phyloP scores from a whole-genome alignment of 2,329 filamentous ascomycete genomes.

The Colletotrichum camelliae region DNA sequence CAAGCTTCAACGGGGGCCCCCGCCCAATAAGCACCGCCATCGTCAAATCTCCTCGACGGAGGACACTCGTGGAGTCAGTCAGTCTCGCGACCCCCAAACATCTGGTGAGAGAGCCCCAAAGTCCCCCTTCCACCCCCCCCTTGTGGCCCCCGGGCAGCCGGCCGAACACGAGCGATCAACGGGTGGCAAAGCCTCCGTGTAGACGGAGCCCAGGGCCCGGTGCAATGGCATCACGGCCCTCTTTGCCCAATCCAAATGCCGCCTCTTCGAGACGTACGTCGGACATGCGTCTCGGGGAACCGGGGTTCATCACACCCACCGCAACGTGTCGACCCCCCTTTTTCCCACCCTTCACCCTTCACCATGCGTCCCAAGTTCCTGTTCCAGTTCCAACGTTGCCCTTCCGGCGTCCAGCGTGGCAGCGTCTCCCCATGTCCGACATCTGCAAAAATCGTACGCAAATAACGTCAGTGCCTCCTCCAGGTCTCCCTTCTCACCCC shows the following conservation, averaged over 20 bases:
- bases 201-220: constrained; percentile 9
- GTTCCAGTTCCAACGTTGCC: neutral
- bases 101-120: neutral
- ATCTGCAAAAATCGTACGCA: constrained; percentile 5
- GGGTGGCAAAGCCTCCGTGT: constrained; percentile 18
- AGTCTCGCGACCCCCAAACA: neutral
- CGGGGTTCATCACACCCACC: neutral
- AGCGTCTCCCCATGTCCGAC: neutral
- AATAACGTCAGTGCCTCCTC: constrained; percentile 15
- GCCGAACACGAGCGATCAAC: constrained; percentile 22
- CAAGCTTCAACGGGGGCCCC: constrained; percentile 10
- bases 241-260: neutral
- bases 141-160: constrained; percentile 1
- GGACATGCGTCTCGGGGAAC: constrained; percentile 9
- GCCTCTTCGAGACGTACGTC: neutral
- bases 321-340: neutral
- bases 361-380: neutral
- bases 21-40: constrained; percentile 9
- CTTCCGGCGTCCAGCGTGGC: neutral
- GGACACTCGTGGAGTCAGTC: neutral
- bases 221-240: neutral
- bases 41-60: neutral
- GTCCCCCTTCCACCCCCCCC: neutral
- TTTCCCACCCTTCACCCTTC: neutral
- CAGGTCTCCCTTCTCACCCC: neutral